Base-by-base conservation (phyloP, 2,329 filamentous ascomycete genomes). In the Juglanconis sp. region DNA sequence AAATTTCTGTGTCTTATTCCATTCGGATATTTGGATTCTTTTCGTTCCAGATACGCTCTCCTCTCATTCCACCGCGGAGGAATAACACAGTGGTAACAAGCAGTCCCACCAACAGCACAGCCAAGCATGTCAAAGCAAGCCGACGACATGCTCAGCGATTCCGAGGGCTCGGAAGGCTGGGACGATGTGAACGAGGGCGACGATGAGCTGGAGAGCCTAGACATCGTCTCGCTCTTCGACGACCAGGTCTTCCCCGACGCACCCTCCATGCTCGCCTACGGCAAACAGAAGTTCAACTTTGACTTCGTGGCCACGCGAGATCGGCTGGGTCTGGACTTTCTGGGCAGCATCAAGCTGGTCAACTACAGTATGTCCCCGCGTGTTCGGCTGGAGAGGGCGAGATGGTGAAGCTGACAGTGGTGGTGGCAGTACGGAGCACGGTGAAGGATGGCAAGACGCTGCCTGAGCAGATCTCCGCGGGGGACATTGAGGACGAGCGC, bases 291-390 rank as follows among this genome's bases (percentile, higher is more conserved):
- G 66, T 79, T 87, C 68, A 74, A 75, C 34, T 89, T 93, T 67
- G 88, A 92, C 72, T 84, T 93, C 61, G 70, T 86, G 56, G 81
- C 79, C 56, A 76, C 85, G 38, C 79, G 86, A 60, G 82, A 84
- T 60, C 76, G 74, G 30, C 72, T 85, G 70, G 80, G 77, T 30
- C 79, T 92, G 49, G 89, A 93, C 68, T 92, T 92, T 66, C 81
- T 91, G 62, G 89, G 86, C 34, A 84, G 81, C 61, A 85, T 93
- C 67, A 92, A 87, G 73, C 78, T 93, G 38, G 85, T 92, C 71
- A 93, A 93, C 71, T 92, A 86, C 67, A 73, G 79, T 82, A 62
- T 61, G 71, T 68, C 70, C 83, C 53, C 78, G 80, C 17, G 74
- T 5, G 8, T 42, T 11, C 13, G 52, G 8, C 1, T 30, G n/a